Evolutionary conservation across 768 basidiomycete genomes (phyloP), one percentile per base, ranked within the genome.

Genomic region (Lyophyllum shimeji): DNA sequence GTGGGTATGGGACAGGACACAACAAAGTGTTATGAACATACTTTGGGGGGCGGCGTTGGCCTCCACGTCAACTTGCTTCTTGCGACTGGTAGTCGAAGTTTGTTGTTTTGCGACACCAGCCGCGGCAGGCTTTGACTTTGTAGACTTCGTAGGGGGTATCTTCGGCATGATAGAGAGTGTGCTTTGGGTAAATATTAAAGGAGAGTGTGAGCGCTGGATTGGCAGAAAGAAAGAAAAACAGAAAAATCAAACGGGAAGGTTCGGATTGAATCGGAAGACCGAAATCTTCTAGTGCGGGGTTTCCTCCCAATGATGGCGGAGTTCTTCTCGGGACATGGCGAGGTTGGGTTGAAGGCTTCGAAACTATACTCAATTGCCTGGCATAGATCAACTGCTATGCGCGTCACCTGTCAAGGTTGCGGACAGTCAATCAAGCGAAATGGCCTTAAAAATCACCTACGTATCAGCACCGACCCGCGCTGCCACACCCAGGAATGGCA

Each of bases 401-500:
- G 15, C 12, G 27, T 33, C 24, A 39, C 34, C 46, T 49, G 51
- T 20, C 17, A 42, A n/a, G 46, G 27, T 6, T 49, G 51, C 43
- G 46, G 52, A 25, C 13, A 33, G 31, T 49, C 46, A 25, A n/a
- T 58, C 18, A 53, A 53, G 37, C 7, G 20, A 2, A 49, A n/a
- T 49, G 57, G 57, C 4, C 42, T 52, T 21, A 46, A 48, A 17
- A 52, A 52, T 23, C 57, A 58, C 39, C 15, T 49, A 3, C 46
- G 24, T 21, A 18, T 12, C 2, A 57, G 56, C 39, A 29, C 11
- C 1, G 46, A 57, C 42, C 44, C 15, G 12, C 20, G 20, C 2
- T 45, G 46, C 40, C 11, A 53, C 25, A 13, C 8, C 18, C 20
- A 49, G 39, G 47, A 47, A 25, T 33, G 27, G 40, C 46, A 12